Evolutionary conservation across 148 eudicot genomes (phyloP).

Genomic region (Pharnaceum exiguum): DNA sequence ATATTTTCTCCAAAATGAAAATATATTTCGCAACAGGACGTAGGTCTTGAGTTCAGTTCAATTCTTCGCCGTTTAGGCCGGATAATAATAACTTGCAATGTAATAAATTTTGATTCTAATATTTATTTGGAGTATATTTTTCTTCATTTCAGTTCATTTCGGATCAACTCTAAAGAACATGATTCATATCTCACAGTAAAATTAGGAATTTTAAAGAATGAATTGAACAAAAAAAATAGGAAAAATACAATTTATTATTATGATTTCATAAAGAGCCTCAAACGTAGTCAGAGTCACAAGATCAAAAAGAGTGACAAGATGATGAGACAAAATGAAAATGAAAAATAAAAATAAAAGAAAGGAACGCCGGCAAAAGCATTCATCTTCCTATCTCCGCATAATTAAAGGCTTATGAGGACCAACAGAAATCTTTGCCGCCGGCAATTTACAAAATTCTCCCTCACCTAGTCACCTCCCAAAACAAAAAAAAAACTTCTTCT

Average conservation of each 20-base stretch:
- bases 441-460: conserved; percentile 34
- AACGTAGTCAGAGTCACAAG: conserved; percentile 20
- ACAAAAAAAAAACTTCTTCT: conserved; percentile 1
- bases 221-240: not conserved
- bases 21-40: too few species aligned
- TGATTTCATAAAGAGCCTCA: not conserved
- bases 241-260: not conserved
- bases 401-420: conserved; percentile 5
- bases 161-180: too few species aligned
- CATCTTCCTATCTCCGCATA: conserved; percentile 49
- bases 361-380: conserved; percentile 44
- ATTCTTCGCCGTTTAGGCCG: too few species aligned
- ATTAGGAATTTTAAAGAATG: not conserved
- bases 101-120: too few species aligned
- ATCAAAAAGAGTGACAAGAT: conserved; percentile 19
- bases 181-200: too few species aligned
- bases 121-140: too few species aligned
- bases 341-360: not conserved
- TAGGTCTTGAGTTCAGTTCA: too few species aligned
- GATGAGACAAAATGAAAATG: not conserved
- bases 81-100: too few species aligned
- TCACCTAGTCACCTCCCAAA: conserved; percentile 21
- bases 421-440: conserved; percentile 64
- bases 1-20: too few species aligned
- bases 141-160: too few species aligned